phyloP scores from a whole-genome alignment of 768 basidiomycete genomes.

The Leccinum variicolor region DNA sequence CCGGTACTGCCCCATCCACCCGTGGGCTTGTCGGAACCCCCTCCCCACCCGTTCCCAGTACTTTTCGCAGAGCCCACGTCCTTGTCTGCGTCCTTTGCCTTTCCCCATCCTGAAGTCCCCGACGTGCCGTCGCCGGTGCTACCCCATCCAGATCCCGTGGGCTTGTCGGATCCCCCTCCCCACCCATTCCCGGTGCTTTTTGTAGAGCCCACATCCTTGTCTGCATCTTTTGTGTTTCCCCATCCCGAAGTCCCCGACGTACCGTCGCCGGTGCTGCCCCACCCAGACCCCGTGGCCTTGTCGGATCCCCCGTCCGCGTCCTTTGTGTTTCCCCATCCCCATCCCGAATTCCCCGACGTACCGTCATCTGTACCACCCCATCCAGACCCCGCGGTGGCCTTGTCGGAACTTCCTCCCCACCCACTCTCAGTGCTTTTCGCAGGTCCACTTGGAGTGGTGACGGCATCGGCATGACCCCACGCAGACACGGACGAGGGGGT shows the following conservation, averaged over 20 bases:
- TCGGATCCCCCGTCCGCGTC: background rate
- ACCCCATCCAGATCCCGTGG: slow-evolving; percentile 5
- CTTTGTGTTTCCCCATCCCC: slow-evolving; percentile 1
- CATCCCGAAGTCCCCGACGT: background rate
- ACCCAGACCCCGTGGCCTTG: background rate
- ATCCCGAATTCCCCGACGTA: background rate
- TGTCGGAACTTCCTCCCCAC: slow-evolving; percentile 3
- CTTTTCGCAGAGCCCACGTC: background rate
- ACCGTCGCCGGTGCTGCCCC: background rate
- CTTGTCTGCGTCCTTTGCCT: background rate
- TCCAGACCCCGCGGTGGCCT: background rate
- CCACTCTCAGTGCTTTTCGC: background rate
- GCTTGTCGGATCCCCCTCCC: background rate
- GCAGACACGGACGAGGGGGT: background rate
- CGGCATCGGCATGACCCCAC: slow-evolving; percentile 1
- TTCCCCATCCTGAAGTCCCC: slow-evolving; percentile 11
- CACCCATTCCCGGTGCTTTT: background rate
- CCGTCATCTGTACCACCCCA: slow-evolving; percentile 2
- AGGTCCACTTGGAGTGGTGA: background rate
- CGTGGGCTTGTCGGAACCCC: background rate
- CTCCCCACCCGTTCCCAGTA: background rate
- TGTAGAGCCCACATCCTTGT: background rate
- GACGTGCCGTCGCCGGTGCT: background rate
- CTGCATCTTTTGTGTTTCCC: background rate
- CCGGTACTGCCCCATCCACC: background rate